These are phyloP conservation scores for Apocynum venetum DNA, from an alignment of 257 asterid genomes.

Conservation along the genomic window DNA sequence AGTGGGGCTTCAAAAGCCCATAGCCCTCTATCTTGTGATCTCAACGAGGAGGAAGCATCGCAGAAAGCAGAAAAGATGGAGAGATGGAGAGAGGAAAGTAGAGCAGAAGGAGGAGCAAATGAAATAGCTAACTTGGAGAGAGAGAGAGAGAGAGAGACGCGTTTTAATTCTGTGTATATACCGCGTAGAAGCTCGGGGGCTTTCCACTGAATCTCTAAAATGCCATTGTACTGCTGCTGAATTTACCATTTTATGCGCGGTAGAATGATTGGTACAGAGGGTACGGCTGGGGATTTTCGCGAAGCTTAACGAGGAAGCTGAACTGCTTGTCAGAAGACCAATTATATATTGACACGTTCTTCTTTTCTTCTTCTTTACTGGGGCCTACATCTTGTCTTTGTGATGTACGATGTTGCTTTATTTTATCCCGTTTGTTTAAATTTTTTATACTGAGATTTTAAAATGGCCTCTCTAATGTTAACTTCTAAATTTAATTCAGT, in stretches of 20 bases:
- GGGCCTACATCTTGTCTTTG: background rate
- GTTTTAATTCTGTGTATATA: slow-evolving; percentile 47
- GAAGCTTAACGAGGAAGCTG: slow-evolving; percentile 47
- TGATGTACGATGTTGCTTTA: background rate
- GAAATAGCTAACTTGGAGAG: background rate
- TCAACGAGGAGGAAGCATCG: slow-evolving; percentile 12
- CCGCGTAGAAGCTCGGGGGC: slow-evolving; percentile 35
- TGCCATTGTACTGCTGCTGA: background rate
- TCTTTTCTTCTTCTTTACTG: background rate
- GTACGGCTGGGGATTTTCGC: background rate
- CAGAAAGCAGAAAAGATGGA: background rate
- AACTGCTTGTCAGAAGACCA: slow-evolving; percentile 31
- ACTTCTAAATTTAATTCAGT: too few relatives aligned
- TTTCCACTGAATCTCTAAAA: background rate
- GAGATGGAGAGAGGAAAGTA: background rate
- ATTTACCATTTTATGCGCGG: background rate
- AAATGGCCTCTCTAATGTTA: too few relatives aligned
- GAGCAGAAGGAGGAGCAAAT: background rate
- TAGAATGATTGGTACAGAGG: background rate
- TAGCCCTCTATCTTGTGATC: background rate
- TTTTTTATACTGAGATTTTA: too few relatives aligned
- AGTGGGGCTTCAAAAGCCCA: background rate
- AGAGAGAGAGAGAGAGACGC: slow-evolving; percentile 22
- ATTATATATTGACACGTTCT: slow-evolving; percentile 19
- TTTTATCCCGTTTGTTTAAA: background rate